Evolutionary conservation across 192 early-diverging fungal genomes (phyloP), one percentile per base, ranked within the genome.

Genomic region (Umbelopsis isabellina): DNA sequence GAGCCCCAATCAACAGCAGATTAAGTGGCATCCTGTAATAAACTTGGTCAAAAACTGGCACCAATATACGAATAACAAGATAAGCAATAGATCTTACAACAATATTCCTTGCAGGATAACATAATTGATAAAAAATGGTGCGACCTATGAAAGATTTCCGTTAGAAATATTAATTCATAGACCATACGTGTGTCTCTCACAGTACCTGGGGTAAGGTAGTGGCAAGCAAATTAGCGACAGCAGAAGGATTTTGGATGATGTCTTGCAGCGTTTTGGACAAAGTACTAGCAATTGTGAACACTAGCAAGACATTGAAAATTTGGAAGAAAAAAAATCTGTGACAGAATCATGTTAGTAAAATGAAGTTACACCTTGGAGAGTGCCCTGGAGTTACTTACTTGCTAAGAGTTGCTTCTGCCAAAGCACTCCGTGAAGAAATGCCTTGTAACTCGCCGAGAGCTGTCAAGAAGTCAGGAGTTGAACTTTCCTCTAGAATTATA

Each of bases 51-150:
- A 23, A 1, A 22, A 20, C 16, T 64, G 16, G 4, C 23, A n/a
- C 64, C 1, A 21, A n/a, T 22, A 33, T 64, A 13, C 33, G 6
- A 49, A 20, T 27, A 37, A 5, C 2, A 52, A 22, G 46, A 23
- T 3, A 25, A 48, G 20, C 22, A 20, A 61, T 35, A 4, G 51
- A 23, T 41, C 68, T 72, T 78, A 80, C 52, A 83, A 23, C 22
- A 85, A 84, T 68, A 94, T 81, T 4, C 89, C 90, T 74, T 92
- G 84, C 20, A 94, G 72, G 49, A 94, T 83, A 20, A 89, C 75
- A 70, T 88, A 91, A 16, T 91, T 91, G 48, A 92, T 84, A 75
- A 94, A 94, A 72, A 92, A 92, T 49, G 91, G 91, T 48, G 89
- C 82, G 27, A 90, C 87, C 44, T 87, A 74, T 18, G 78, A 35